phyloP scores from a whole-genome alignment of 495 filamentous ascomycete species.

The Xylaria acuta region DNA sequence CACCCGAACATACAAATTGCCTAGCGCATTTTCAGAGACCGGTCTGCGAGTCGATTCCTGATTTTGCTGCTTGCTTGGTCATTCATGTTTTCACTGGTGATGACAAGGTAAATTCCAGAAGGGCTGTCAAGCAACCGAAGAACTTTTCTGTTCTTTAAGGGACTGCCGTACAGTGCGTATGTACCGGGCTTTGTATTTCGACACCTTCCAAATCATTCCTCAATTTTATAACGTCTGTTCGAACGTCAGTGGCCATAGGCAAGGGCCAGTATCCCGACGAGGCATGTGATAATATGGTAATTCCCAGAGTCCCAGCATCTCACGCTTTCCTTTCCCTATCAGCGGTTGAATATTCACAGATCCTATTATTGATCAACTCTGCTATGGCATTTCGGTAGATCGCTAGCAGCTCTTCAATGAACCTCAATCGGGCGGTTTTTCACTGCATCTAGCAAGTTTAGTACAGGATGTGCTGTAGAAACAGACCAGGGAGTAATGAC shows the following conservation, averaged over 20 bases:
- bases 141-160: neutral
- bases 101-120: neutral
- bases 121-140: neutral
- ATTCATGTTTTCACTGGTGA: neutral
- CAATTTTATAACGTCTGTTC: neutral
- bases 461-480: neutral
- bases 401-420: neutral
- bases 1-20: neutral
- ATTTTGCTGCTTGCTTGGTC: neutral
- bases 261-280: neutral
- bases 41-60: neutral
- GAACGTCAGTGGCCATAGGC: neutral
- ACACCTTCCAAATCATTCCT: neutral
- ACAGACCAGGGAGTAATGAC: neutral
- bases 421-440: neutral
- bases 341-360: neutral
- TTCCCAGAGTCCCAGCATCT: neutral
- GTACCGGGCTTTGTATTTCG: neutral
- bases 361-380: neutral
- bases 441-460: neutral
- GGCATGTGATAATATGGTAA: neutral
- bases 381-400: neutral
- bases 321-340: neutral
- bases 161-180: neutral
- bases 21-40: neutral